These are phyloP conservation scores for Rhododendron mucronatum DNA, from an alignment of 148 eudicot species.

Conservation along the genomic window DNA sequence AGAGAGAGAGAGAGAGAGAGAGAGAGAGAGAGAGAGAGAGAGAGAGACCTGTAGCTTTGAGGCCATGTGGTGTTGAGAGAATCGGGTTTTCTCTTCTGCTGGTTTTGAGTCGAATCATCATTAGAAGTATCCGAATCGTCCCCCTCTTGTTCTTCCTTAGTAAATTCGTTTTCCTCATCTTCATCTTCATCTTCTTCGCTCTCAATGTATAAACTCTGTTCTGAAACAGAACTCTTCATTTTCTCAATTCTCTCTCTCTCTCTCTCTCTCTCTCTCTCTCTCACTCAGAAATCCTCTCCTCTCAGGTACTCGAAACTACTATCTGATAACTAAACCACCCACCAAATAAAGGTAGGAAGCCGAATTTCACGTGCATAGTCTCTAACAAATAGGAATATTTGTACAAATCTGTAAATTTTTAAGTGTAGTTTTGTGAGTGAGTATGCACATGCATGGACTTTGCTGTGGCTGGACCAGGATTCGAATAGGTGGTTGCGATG, in stretches of 20 bases:
- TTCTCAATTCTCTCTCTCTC: neutral
- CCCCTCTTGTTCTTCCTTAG: conserved; percentile 36
- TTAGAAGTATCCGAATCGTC: conserved; percentile 57
- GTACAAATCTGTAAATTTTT: neutral
- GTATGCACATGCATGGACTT: neutral
- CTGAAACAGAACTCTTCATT: conserved; percentile 14
- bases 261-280: neutral
- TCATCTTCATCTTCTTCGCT: conserved; percentile 87
- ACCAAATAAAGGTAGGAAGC: neutral
- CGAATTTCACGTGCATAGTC: neutral
- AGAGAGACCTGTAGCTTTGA: conserved; percentile 76
- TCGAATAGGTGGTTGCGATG: neutral
- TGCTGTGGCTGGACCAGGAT: neutral
- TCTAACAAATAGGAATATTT: neutral
- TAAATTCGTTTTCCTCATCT: conserved; percentile 35
- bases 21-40: conserved; percentile 9
- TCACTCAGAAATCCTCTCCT: neutral
- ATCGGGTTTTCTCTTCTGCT: conserved; percentile 44
- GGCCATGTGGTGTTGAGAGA: conserved; percentile 75
- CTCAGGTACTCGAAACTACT: neutral
- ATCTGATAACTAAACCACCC: neutral
- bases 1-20: neutral
- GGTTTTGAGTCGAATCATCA: conserved; percentile 29
- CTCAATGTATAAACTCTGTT: conserved; percentile 39
- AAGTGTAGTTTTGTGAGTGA: neutral